Percentiles rank a stretch among this genome's conserved stretches.
Conservation (phyloP, 2,329 filamentous ascomycete species). For the Pseudofabraea citricarpa region DNA sequence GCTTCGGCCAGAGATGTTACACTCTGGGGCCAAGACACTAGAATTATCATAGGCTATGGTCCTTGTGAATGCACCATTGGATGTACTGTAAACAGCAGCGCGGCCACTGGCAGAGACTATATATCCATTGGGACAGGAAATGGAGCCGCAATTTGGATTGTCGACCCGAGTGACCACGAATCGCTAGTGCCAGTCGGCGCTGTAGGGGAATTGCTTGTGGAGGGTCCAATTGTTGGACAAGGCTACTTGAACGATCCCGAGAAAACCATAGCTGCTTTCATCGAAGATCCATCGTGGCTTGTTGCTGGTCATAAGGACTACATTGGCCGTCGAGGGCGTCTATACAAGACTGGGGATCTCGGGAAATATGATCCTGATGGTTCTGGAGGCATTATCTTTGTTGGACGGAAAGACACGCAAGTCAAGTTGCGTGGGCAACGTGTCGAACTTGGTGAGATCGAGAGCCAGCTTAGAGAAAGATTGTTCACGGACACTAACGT, state of each 20-base stretch:
- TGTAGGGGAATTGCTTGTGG: slow-evolving; percentile 8
- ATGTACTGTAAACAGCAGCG: slow-evolving; percentile 5
- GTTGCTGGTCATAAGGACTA: background rate
- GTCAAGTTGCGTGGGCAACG: slow-evolving; percentile 64
- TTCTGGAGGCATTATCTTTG: slow-evolving; percentile 44
- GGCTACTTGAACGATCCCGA: slow-evolving; percentile 6
- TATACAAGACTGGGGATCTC: slow-evolving; percentile 59
- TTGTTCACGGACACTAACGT: slow-evolving; percentile 30
- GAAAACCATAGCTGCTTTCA: slow-evolving; percentile 7
- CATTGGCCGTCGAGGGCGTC: slow-evolving; percentile 34
- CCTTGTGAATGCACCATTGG: slow-evolving; percentile 66
- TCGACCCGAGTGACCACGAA: slow-evolving; percentile 5
- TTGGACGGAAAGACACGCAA: slow-evolving; percentile 63
- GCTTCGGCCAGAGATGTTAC: background rate
- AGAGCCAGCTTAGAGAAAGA: slow-evolving; percentile 32
- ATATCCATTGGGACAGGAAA: slow-evolving; percentile 1
- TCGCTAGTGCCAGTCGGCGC: slow-evolving; percentile 6
- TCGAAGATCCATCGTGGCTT: slow-evolving; percentile 5
- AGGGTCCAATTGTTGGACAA: slow-evolving; percentile 8
- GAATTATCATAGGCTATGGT: slow-evolving; percentile 54
- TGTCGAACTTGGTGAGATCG: slow-evolving; percentile 53
- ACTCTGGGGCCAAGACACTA: slow-evolving; percentile 45
- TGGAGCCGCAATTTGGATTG: slow-evolving; percentile 6
- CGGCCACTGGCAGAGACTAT: slow-evolving; percentile 8
- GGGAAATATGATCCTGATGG: slow-evolving; percentile 48